Percentiles rank a stretch among this genome's conserved stretches.
Conservation (phyloP, 2,329 filamentous ascomycete genomes). For the Cladophialophora chaetospira region DNA sequence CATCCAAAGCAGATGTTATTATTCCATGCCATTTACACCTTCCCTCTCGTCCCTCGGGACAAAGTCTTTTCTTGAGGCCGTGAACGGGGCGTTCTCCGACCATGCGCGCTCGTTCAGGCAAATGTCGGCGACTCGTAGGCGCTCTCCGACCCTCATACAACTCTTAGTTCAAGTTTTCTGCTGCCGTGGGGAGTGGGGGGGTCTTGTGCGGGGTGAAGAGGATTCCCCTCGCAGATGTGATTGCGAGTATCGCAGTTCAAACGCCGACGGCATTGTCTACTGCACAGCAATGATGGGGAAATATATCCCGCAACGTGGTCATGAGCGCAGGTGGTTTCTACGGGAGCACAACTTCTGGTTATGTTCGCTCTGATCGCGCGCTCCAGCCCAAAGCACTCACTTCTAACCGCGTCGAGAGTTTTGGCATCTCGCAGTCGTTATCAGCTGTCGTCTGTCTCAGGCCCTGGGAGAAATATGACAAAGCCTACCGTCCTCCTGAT, state of each 20-base stretch:
- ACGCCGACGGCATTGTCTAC: conserved; percentile 10
- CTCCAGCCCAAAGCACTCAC: neutral
- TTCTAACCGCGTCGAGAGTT: neutral
- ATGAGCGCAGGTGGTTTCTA: neutral
- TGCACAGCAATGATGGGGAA: neutral
- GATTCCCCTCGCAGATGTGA: neutral
- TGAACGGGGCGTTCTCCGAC: conserved; percentile 12
- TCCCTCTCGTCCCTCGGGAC: neutral
- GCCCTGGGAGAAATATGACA: conserved; percentile 24
- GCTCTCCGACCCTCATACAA: conserved; percentile 5
- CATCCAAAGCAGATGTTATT: too few species aligned
- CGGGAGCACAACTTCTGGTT: neutral
- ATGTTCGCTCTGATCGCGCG: conserved; percentile 6
- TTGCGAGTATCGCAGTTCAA: conserved; percentile 15
- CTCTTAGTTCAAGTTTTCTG: neutral
- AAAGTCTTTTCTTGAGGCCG: neutral
- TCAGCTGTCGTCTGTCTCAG: neutral
- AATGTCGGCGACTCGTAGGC: conserved; percentile 14
- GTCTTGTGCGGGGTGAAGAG: conserved; percentile 12
- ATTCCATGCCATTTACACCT: too few species aligned
- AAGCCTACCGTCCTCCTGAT: conserved; percentile 46
- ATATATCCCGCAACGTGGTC: neutral
- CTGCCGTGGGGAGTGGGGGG: conserved; percentile 15
- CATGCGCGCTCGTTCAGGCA: neutral
- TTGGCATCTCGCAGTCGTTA: neutral